A percentile compares a stretch with the other conserved stretches of the same genome.
phyloP scores from a whole-genome alignment of 2,329 filamentous ascomycete genomes.

The Penicillium hesseltinei region DNA sequence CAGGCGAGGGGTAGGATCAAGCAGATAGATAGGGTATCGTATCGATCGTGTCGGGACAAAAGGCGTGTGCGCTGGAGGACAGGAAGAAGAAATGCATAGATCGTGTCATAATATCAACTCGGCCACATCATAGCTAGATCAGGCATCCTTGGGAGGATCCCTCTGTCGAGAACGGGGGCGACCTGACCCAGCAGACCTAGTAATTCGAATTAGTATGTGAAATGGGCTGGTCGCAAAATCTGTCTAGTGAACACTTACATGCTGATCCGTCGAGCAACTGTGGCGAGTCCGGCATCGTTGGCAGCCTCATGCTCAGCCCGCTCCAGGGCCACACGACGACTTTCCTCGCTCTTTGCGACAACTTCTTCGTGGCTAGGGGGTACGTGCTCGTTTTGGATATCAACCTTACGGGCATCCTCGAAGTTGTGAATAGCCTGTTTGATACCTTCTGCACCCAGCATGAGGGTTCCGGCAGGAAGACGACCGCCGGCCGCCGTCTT shows the following conservation, averaged over 20 bases:
- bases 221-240: not conserved
- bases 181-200: constrained; percentile 42
- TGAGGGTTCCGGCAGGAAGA: constrained; percentile 89
- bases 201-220: not conserved
- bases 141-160: constrained; percentile 30
- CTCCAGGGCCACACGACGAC: constrained; percentile 77
- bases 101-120: constrained; percentile 28
- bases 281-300: constrained; percentile 83
- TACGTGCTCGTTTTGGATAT: constrained; percentile 91
- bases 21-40: constrained; percentile 27
- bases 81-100: constrained; percentile 26
- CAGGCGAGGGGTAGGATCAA: constrained; percentile 20
- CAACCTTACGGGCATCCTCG: constrained; percentile 94
- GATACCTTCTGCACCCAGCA: constrained; percentile 97
- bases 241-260: constrained; percentile 66
- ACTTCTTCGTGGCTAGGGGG: constrained; percentile 94
- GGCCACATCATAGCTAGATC: constrained; percentile 20
- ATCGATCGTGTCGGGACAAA: constrained; percentile 27
- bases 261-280: constrained; percentile 87
- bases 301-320: constrained; percentile 85
- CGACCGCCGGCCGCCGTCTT: constrained; percentile 94
- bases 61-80: constrained; percentile 22
- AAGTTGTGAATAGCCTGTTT: constrained; percentile 97
- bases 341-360: constrained; percentile 74
- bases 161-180: constrained; percentile 33